Percentiles rank a stretch among this genome's conserved stretches.
These are phyloP conservation scores for Aspergillus fumigatiaffinis DNA, from an alignment of 2,329 filamentous ascomycete species.

Conservation along the genomic window DNA sequence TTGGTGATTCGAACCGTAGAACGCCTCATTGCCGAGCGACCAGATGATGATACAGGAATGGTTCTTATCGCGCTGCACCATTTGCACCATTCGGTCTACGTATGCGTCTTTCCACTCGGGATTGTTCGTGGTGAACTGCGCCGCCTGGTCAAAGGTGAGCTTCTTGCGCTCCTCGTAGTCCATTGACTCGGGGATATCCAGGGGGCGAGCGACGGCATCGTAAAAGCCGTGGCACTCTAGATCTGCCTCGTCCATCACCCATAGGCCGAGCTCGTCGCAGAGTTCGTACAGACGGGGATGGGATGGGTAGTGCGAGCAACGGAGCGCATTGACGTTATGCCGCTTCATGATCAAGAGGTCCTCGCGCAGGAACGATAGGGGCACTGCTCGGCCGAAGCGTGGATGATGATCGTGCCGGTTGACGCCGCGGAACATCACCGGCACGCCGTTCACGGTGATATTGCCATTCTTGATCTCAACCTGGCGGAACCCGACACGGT, in stretches of 20 bases:
- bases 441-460: slow-evolving; percentile 56
- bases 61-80: slow-evolving; percentile 67
- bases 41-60: slow-evolving; percentile 68
- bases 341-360: slow-evolving; percentile 66
- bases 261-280: slow-evolving; percentile 35
- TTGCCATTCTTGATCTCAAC: slow-evolving; percentile 55
- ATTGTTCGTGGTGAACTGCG: slow-evolving; percentile 29
- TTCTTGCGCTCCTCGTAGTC: slow-evolving; percentile 56
- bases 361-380: slow-evolving; percentile 57
- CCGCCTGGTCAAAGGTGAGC: slow-evolving; percentile 38
- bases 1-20: slow-evolving; percentile 64
- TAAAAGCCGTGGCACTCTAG: slow-evolving; percentile 35
- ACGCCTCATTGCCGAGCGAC: slow-evolving; percentile 70
- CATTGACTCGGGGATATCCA: slow-evolving; percentile 53
- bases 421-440: slow-evolving; percentile 59
- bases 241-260: slow-evolving; percentile 37
- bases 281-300: slow-evolving; percentile 32
- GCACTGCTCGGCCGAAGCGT: slow-evolving; percentile 58
- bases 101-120: slow-evolving; percentile 54
- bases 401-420: slow-evolving; percentile 71
- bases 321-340: slow-evolving; percentile 67
- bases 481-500: slow-evolving; percentile 60
- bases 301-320: slow-evolving; percentile 63
- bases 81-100: slow-evolving; percentile 61
- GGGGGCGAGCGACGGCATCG: slow-evolving; percentile 41